These are phyloP conservation scores for Dictyostelium brefeldianum DNA, from an alignment of 78 protist species.

Conservation along the genomic window DNA sequence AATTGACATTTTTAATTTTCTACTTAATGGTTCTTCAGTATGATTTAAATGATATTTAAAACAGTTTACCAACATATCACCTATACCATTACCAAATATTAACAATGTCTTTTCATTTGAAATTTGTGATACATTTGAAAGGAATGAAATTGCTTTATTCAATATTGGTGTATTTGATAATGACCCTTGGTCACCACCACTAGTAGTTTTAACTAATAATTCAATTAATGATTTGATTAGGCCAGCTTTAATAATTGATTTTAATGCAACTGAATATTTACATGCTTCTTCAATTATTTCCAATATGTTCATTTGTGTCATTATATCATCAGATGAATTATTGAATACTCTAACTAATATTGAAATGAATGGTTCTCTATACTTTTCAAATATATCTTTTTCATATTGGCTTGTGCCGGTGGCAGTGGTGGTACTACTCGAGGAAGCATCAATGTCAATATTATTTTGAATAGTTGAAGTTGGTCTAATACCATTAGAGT, in stretches of 20 bases:
- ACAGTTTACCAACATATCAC: not conserved
- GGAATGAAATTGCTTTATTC: not conserved
- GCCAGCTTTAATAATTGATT: not conserved
- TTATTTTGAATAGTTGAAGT: not conserved
- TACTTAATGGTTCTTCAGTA: not conserved
- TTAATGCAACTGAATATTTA: not conserved
- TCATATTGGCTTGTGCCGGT: not conserved
- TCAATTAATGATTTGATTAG: not conserved
- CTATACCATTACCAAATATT: not conserved
- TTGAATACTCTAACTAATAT: not conserved
- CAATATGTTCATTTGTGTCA: slow-evolving; percentile 18
- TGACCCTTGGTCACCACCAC: not conserved
- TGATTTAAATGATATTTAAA: slow-evolving; percentile 8
- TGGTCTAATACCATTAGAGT: not conserved
- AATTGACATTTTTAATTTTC: not conserved
- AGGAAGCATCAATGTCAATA: not conserved
- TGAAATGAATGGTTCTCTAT: slow-evolving; percentile 1
- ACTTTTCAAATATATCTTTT: not conserved
- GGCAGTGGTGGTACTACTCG: not conserved
- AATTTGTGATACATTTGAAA: not conserved
- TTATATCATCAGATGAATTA: not conserved
- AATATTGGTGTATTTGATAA: not conserved
- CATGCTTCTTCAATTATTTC: not conserved
- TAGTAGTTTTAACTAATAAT: not conserved
- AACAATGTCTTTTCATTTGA: not conserved